Evolutionary conservation across 306 rosid species (phyloP).

Genomic region (Arachis hypogaea): DNA sequence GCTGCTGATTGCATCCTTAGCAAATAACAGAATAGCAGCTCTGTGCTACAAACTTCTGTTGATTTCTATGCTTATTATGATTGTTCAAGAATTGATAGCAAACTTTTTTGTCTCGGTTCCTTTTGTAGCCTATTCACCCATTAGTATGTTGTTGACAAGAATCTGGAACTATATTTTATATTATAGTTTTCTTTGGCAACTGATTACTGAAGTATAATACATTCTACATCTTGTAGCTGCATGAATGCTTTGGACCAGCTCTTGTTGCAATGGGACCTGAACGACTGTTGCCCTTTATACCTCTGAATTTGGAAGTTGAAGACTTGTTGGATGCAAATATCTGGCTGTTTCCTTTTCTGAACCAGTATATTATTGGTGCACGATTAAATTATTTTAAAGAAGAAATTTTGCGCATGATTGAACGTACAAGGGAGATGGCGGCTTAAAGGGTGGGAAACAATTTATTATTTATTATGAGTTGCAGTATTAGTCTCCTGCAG

Average conservation of each 20-base stretch:
- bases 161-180: constrained; percentile 3
- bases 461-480: constrained; percentile 2
- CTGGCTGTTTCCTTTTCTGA: no score
- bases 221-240: no score
- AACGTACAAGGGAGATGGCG: constrained; percentile 55
- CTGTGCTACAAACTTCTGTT: constrained; percentile 2
- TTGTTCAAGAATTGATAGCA: not conserved
- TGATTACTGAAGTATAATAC: no score
- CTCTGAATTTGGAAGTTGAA: no score
- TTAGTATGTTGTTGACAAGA: not conserved
- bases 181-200: not conserved
- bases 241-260: no score
- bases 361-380: constrained; percentile 44
- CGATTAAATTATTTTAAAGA: constrained; percentile 64
- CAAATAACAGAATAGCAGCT: not conserved
- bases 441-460: constrained; percentile 52
- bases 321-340: no score
- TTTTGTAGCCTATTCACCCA: constrained; percentile 22
- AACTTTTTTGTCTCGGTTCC: constrained; percentile 4
- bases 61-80: not conserved
- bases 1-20: constrained; percentile 13
- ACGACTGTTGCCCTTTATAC: no score
- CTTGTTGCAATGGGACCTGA: no score
- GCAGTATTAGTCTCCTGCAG: not conserved
- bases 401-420: constrained; percentile 62